Base-by-base conservation (phyloP, 1,284 basidiomycete genomes). In the Bondarzewia mesenterica region DNA sequence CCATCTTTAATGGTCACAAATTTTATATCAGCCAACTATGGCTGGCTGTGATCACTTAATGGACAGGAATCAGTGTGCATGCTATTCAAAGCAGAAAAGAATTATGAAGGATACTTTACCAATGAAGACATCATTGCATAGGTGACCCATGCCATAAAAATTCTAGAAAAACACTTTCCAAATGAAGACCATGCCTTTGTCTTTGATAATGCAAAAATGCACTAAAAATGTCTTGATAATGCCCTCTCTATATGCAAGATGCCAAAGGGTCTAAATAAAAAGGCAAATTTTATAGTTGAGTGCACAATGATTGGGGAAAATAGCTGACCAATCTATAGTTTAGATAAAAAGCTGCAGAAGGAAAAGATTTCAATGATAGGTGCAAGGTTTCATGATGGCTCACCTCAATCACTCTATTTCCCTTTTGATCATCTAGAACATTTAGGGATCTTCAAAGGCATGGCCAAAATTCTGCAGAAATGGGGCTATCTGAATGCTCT, bases 21-120 rank as follows among this genome's bases (percentile, higher is more conserved):
- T 44, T 74, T 71, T 49, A 53, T 75, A 6, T 74, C 71, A 0
- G 59, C 66, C 1, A 68, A 74, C 25, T 71, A 63, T 57, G 67
- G 70, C 1, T 74, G 61, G 59, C 59, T 73, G 1, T 41, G 15
- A 12, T 59, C 57, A 15, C 54, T 44, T 10, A 58, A 63, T 56
- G 53, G 51, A 23, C 37, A 20, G 5, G 46, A 57, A 45, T 42
- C 45, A 5, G 49, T 59, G 2, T 49, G 56, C 0, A 45, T 60
- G 6, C 18, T 63, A 6, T 60, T 67, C 45, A 52, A 53, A 12
- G 50, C 62, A 18, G 64, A 64, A 1, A 66, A 64, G 43, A 57
- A 56, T 23, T 32, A 58, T 0, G 61, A 72, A 49, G 64, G 68
- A 1, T 71, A 67, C 46, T 71, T 70, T 47, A 54, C 50, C 2